Base-by-base conservation (phyloP, 2,329 filamentous ascomycete species). In the Alternaria conjuncta region DNA sequence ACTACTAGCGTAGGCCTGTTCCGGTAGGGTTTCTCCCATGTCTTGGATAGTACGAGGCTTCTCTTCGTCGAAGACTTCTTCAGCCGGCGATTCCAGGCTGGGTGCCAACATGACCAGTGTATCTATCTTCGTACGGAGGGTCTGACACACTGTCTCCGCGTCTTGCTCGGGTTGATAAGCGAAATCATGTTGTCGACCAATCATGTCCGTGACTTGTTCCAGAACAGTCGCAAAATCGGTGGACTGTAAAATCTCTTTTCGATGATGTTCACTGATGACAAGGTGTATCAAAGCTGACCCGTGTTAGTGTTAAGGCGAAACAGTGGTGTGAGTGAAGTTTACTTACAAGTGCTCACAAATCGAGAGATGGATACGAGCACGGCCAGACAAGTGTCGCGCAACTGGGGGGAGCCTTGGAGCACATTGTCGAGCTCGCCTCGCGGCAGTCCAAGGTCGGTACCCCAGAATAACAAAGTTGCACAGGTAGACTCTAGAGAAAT, bases 1-100 rank as follows among this genome's bases (percentile, higher is more conserved):
- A 18, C 55, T 58, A 18, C 53, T 62, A 55, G 53, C 46, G 60
- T 53, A 62, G 15, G 54, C 46, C 23, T 62, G 60, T 41, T 62
- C 60, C 13, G 60, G 54, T 21, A 62, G 28, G 26, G 44, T 32
- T 13, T 18, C 41, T n/a, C 57, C 60, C 0, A 58, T 15, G 25
- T 57, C 6, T 53, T 57, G 18, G 21, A 59, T 56, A 11, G 47
- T 20, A 53, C 60, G 55, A 30, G 60, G 55, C 41, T 55, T 21
- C 21, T 63, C 47, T 12, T 63, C 26, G 30, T 47, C 60, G 41
- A 55, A 43, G 9, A 18, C 43, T 13, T 63, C 55, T 15, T 47
- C 41, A 1, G 60, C 55, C 43, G 47, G 55, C 15, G 55, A 63
- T 36, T 15, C 47, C 6, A 63, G 56, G 41, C 55, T 63, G 36